These are phyloP conservation scores for Auricularia heimuer DNA, from an alignment of 768 basidiomycete species.

Conservation along the genomic window DNA sequence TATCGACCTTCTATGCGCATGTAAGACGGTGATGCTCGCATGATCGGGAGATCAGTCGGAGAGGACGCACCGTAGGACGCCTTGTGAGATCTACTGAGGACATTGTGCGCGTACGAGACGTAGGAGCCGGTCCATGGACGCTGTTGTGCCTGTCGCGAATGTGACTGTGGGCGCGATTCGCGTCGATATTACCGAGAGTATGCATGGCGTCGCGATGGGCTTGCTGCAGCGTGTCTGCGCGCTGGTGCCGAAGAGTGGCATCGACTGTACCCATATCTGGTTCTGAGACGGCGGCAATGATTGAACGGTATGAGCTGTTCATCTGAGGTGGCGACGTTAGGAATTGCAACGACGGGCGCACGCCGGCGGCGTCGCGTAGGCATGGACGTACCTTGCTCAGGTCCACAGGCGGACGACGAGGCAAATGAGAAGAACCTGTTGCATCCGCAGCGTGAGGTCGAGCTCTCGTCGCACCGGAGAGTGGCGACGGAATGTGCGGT, in stretches of 20 bases:
- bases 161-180: neutral
- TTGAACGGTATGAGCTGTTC: neutral
- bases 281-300: neutral
- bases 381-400: neutral
- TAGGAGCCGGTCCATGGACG: neutral
- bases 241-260: neutral
- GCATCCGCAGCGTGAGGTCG: neutral
- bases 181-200: neutral
- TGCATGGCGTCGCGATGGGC: neutral
- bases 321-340: neutral
- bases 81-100: neutral
- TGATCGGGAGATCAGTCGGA: neutral
- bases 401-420: neutral
- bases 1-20: conserved; percentile 1
- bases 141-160: neutral
- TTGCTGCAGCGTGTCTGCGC: neutral
- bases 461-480: neutral
- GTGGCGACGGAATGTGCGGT: neutral
- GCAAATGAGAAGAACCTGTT: neutral
- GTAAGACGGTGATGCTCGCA: neutral
- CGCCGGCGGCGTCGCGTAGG: neutral
- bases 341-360: neutral
- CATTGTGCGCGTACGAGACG: neutral
- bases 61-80: neutral
- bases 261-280: neutral